Percentiles rank a stretch among this genome's conserved stretches.
phyloP scores from a whole-genome alignment of 1,284 basidiomycete species.

The Thecaphora frezii region DNA sequence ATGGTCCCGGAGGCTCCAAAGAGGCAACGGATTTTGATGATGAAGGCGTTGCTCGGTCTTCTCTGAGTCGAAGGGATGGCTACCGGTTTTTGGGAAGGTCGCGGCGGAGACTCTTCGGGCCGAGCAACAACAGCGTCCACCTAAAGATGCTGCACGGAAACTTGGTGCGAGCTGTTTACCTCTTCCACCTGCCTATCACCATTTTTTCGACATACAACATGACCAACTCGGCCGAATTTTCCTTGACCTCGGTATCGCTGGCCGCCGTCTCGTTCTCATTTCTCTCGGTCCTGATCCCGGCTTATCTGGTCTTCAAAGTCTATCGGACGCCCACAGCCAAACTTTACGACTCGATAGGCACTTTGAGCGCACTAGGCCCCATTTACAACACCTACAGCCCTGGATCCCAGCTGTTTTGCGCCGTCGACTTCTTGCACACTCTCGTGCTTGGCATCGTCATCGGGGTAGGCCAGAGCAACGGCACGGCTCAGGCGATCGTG shows the following conservation, averaged over 20 bases:
- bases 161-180: slow-evolving; percentile 79
- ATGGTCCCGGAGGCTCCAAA: slow-evolving; percentile 6
- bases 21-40: slow-evolving; percentile 16
- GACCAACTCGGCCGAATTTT: slow-evolving; percentile 65
- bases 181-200: slow-evolving; percentile 92
- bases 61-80: slow-evolving; percentile 25
- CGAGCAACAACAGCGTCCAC: slow-evolving; percentile 36
- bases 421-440: slow-evolving; percentile 77
- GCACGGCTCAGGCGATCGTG: slow-evolving; percentile 85
- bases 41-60: slow-evolving; percentile 18
- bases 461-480: slow-evolving; percentile 83
- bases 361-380: slow-evolving; percentile 86
- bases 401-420: slow-evolving; percentile 84
- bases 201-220: slow-evolving; percentile 87
- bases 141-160: slow-evolving; percentile 69
- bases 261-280: slow-evolving; percentile 75
- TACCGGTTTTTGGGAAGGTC: slow-evolving; percentile 27
- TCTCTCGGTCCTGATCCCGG: slow-evolving; percentile 77
- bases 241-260: slow-evolving; percentile 67
- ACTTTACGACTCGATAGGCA: slow-evolving; percentile 89
- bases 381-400: slow-evolving; percentile 93
- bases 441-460: slow-evolving; percentile 77
- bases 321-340: slow-evolving; percentile 80
- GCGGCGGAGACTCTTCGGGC: slow-evolving; percentile 12
- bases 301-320: slow-evolving; percentile 73